Conservation (phyloP, 1,284 basidiomycete species). For the Boletus mariae region DNA sequence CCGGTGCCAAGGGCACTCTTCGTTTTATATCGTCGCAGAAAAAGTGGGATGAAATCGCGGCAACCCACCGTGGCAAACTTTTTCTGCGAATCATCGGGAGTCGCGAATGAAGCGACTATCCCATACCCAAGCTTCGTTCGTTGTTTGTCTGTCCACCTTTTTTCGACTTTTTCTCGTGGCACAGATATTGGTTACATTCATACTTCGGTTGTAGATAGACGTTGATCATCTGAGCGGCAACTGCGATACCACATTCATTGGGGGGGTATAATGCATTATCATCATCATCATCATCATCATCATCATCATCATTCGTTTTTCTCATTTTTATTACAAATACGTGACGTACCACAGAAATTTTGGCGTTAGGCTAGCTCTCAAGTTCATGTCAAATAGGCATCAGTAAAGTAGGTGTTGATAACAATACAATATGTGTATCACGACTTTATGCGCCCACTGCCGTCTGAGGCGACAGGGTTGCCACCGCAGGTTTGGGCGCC, state of each 20-base stretch:
- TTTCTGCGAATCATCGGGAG: conserved; percentile 34
- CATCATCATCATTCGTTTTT: conserved; percentile 3
- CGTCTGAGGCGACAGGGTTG: conserved; percentile 23
- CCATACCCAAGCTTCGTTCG: conserved; percentile 5
- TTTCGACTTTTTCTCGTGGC: conserved; percentile 9
- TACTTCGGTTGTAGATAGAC: conserved; percentile 4
- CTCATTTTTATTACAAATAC: neutral
- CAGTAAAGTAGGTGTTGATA: conserved; percentile 10
- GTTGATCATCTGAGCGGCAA: neutral
- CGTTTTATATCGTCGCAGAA: conserved; percentile 37
- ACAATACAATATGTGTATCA: conserved; percentile 5
- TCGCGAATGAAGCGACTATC: conserved; percentile 14
- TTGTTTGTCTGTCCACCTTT: conserved; percentile 6
- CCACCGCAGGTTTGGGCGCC: conserved; percentile 9
- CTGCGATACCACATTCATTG: conserved; percentile 1
- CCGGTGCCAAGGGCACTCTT: conserved; percentile 19
- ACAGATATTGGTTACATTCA: conserved; percentile 9
- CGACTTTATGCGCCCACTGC: conserved; percentile 30
- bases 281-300: neutral
- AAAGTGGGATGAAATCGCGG: conserved; percentile 40
- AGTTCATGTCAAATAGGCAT: conserved; percentile 11
- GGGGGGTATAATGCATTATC: neutral
- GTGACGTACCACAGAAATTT: neutral
- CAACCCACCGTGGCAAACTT: conserved; percentile 25
- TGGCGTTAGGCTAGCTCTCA: conserved; percentile 10